A percentile compares a stretch with the other conserved stretches of the same genome.
Evolutionary conservation across 768 basidiomycete genomes (phyloP).

Genomic region (Tephrocybe sp.): DNA sequence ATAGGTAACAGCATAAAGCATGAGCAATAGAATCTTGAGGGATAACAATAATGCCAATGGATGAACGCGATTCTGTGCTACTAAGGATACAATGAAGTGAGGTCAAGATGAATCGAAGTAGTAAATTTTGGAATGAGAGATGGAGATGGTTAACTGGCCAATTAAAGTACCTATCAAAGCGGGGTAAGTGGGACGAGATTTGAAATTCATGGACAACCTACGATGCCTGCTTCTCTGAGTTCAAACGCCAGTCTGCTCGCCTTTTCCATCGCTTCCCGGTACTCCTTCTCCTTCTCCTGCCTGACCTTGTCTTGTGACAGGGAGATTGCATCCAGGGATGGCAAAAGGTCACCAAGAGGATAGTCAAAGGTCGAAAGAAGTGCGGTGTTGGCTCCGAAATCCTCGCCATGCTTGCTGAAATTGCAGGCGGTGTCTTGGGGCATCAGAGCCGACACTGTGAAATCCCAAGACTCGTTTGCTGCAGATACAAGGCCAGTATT

Average conservation of each 20-base stretch:
- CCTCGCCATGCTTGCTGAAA: background rate
- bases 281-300: constrained; percentile 28
- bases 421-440: background rate
- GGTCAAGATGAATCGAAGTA: background rate
- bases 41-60: no score
- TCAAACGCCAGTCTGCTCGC: constrained; percentile 31
- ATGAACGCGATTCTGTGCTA: no score
- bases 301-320: constrained; percentile 14
- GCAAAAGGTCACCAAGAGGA: background rate
- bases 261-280: constrained; percentile 31
- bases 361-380: background rate
- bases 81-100: no score
- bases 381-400: background rate
- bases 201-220: no score
- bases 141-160: no score
- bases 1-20: constrained; percentile 9
- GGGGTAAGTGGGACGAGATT: no score
- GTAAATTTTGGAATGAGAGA: no score
- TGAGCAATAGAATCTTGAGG: background rate
- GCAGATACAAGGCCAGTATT: background rate
- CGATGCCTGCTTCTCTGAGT: background rate
- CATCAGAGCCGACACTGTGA: background rate
- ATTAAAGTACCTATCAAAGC: no score
- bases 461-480: background rate
- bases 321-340: background rate